Evolutionary conservation across 177 flowering plant species (phyloP).

Genomic region (Vitis hybrid): DNA sequence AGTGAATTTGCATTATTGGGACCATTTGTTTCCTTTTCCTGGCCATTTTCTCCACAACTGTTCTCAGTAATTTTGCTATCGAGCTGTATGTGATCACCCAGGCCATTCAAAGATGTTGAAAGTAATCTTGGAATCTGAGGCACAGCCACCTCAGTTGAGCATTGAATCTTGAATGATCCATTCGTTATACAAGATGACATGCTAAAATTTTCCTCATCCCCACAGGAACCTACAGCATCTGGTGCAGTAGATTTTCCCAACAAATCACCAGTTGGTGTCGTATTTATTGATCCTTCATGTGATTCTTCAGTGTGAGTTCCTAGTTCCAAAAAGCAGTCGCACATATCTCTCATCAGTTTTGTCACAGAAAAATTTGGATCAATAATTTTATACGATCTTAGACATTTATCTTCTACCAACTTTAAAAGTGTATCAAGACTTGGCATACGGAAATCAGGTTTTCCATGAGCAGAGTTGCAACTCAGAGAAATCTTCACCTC

Average conservation of each 20-base stretch:
- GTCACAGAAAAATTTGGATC: slow-evolving; percentile 50
- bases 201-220: slow-evolving; percentile 5
- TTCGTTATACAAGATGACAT: slow-evolving; percentile 8
- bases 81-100: neutral
- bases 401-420: slow-evolving; percentile 46
- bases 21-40: neutral
- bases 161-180: slow-evolving; percentile 13
- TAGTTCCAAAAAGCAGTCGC: slow-evolving; percentile 53
- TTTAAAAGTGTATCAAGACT: slow-evolving; percentile 41
- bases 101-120: neutral
- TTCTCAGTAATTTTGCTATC: neutral
- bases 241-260: slow-evolving; percentile 16
- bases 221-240: slow-evolving; percentile 10
- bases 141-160: slow-evolving; percentile 8
- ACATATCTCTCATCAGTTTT: slow-evolving; percentile 53
- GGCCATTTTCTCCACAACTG: neutral
- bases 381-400: slow-evolving; percentile 40
- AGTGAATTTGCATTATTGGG: slow-evolving; percentile 2
- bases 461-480: slow-evolving; percentile 30
- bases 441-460: slow-evolving; percentile 42
- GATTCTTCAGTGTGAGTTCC: slow-evolving; percentile 36
- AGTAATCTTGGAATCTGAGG: slow-evolving; percentile 8
- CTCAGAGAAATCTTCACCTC: slow-evolving; percentile 51
- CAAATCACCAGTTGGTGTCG: slow-evolving; percentile 14
- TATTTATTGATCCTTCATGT: slow-evolving; percentile 25